Evolutionary conservation across 805 yeast genomes (phyloP).

Genomic region (Myxozyma lipomycoides): DNA sequence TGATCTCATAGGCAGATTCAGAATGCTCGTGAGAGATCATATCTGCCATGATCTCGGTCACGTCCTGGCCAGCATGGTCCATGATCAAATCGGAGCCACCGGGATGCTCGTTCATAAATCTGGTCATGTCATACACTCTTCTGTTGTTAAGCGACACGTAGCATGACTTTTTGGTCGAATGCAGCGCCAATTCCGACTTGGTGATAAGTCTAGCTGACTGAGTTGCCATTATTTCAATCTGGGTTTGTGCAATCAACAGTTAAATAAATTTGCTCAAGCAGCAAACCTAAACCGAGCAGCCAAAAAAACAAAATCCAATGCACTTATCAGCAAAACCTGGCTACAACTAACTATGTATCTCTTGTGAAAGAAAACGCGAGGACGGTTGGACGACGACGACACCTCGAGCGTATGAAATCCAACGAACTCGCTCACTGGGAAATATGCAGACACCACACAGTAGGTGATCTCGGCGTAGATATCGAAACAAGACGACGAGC

Average conservation of each 20-base stretch:
- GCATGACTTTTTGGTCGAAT: constrained; percentile 47
- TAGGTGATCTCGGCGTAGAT: too few species aligned
- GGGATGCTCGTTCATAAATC: constrained; percentile 67
- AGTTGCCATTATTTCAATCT: neutral
- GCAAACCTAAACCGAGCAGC: neutral
- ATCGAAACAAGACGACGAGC: too few species aligned
- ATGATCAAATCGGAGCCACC: constrained; percentile 57
- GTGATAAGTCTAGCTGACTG: constrained; percentile 54
- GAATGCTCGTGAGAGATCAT: constrained; percentile 70
- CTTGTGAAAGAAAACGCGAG: too few species aligned
- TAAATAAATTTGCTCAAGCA: neutral
- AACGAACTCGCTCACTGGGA: too few species aligned
- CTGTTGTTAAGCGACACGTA: constrained; percentile 75
- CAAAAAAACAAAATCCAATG: neutral
- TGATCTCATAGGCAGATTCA: constrained; percentile 78
- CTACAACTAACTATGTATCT: too few species aligned
- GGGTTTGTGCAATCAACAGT: neutral
- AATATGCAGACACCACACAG: too few species aligned
- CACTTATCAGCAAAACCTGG: too few species aligned
- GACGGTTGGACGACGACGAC: too few species aligned
- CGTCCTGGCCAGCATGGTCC: constrained; percentile 40
- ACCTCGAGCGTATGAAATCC: too few species aligned
- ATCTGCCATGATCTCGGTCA: constrained; percentile 74
- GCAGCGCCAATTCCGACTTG: constrained; percentile 48
- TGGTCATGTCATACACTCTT: constrained; percentile 76